phyloP scores from a whole-genome alignment of 1,284 basidiomycete species.

The Xerocomus nothofagi region DNA sequence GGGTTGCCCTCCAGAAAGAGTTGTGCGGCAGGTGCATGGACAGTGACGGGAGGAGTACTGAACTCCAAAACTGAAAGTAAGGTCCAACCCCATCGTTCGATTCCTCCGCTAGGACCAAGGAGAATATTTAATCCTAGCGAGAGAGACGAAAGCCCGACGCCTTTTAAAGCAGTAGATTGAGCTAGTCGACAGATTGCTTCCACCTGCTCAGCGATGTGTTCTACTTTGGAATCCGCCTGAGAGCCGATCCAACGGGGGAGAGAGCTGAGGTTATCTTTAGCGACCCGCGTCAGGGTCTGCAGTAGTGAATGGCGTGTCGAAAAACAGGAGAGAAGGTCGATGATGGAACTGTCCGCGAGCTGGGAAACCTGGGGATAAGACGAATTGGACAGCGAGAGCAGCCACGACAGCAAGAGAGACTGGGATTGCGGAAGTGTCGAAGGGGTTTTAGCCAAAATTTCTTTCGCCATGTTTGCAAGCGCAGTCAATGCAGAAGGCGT shows the following conservation, averaged over 20 bases:
- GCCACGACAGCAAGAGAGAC: conserved; percentile 65
- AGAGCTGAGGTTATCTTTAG: conserved; percentile 63
- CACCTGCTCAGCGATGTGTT: conserved; percentile 65
- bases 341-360: conserved; percentile 47
- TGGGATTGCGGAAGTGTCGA: conserved; percentile 64
- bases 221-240: conserved; percentile 69
- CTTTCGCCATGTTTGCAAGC: conserved; percentile 54
- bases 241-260: conserved; percentile 74
- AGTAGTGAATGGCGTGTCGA: conserved; percentile 50
- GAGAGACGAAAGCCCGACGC: conserved; percentile 41
- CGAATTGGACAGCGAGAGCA: conserved; percentile 47
- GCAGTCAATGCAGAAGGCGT: conserved; percentile 60
- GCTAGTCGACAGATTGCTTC: conserved; percentile 66
- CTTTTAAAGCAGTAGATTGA: conserved; percentile 18
- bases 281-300: conserved; percentile 53
- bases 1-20: conserved; percentile 58
- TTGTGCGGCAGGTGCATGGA: conserved; percentile 49
- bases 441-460: conserved; percentile 53
- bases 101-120: conserved; percentile 77
- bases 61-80: conserved; percentile 78
- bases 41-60: conserved; percentile 51
- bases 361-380: conserved; percentile 26
- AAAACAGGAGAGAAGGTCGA: conserved; percentile 44
- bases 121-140: conserved; percentile 61
- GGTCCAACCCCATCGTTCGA: conserved; percentile 89